Conservation (phyloP, 2,329 filamentous ascomycete species). For the Aureobasidium leucospermi region DNA sequence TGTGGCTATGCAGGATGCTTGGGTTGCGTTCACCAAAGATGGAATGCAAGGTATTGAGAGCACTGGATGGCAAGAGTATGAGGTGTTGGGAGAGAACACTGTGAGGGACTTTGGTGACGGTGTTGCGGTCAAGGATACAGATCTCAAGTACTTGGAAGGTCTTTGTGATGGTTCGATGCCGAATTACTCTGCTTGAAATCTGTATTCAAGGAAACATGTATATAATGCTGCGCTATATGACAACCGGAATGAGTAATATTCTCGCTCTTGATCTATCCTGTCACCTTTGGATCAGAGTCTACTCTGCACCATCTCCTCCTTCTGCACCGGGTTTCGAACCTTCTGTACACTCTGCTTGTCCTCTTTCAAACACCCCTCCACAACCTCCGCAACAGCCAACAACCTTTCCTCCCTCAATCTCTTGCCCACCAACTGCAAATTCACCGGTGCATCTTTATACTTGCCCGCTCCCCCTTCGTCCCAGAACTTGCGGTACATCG, state of each 20-base stretch:
- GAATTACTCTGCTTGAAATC: neutral
- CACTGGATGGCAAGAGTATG: constrained; percentile 10
- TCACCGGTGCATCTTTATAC: constrained; percentile 14
- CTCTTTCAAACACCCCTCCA: neutral
- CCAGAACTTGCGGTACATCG: neutral
- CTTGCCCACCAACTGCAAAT: constrained; percentile 12
- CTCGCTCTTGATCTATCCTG: neutral
- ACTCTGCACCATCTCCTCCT: neutral
- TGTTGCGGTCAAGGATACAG: constrained; percentile 24
- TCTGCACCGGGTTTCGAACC: neutral
- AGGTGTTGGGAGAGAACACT: constrained; percentile 16
- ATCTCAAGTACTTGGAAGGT: constrained; percentile 18
- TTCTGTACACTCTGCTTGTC: neutral
- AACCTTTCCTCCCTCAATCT: constrained; percentile 14
- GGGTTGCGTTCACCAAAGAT: constrained; percentile 27
- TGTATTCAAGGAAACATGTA: neutral
- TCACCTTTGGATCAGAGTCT: neutral
- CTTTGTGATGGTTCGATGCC: constrained; percentile 20
- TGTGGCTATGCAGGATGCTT: constrained; percentile 30
- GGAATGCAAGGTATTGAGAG: neutral
- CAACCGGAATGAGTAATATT: too few species aligned
- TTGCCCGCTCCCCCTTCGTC: constrained; percentile 1
- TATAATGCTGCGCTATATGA: too few species aligned
- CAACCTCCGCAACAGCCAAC: constrained; percentile 10
- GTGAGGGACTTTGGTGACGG: constrained; percentile 23